phyloP scores from a whole-genome alignment of 2,329 filamentous ascomycete species.

The Colletotrichum sublineola region DNA sequence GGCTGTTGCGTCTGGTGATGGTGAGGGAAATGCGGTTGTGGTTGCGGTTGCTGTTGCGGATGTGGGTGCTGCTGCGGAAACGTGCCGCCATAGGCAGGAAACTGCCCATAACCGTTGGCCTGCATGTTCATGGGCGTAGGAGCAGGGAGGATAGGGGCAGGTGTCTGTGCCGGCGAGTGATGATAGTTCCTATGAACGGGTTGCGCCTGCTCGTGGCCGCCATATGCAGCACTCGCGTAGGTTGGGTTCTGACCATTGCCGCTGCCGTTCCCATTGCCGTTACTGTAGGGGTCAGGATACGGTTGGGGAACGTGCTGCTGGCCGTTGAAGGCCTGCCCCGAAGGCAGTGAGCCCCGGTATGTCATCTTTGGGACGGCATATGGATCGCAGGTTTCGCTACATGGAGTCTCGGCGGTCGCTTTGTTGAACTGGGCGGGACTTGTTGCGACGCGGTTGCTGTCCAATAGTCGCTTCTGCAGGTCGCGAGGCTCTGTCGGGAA shows the following conservation, averaged over 20 bases:
- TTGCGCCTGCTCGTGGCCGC: slow-evolving; percentile 46
- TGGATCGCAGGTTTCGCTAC: slow-evolving; percentile 35
- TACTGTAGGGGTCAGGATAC: slow-evolving; percentile 33
- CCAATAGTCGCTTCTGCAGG: slow-evolving; percentile 37
- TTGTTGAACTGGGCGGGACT: slow-evolving; percentile 31
- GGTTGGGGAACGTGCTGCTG: slow-evolving; percentile 48
- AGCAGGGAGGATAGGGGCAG: slow-evolving; percentile 46
- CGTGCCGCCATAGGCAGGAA: slow-evolving; percentile 43
- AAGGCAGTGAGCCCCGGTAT: slow-evolving; percentile 56
- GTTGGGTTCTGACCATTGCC: slow-evolving; percentile 41
- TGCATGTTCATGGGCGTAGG: slow-evolving; percentile 45
- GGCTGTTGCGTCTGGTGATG: slow-evolving; percentile 33
- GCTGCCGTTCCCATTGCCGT: slow-evolving; percentile 39
- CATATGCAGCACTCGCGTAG: slow-evolving; percentile 40
- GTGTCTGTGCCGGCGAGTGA: slow-evolving; percentile 47
- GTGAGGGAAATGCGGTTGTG: slow-evolving; percentile 16
- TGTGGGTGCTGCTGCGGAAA: slow-evolving; percentile 49
- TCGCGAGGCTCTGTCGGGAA: slow-evolving; percentile 35
- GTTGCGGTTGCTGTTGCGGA: slow-evolving; percentile 47
- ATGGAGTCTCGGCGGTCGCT: slow-evolving; percentile 30
- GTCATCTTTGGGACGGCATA: slow-evolving; percentile 50
- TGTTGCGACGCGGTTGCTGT: slow-evolving; percentile 41
- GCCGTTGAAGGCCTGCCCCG: slow-evolving; percentile 56
- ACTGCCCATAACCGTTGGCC: slow-evolving; percentile 40
- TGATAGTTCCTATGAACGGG: slow-evolving; percentile 47